These are phyloP conservation scores for Plenodomus tracheiphilus DNA, from an alignment of 2,329 filamentous ascomycete species.

Conservation along the genomic window DNA sequence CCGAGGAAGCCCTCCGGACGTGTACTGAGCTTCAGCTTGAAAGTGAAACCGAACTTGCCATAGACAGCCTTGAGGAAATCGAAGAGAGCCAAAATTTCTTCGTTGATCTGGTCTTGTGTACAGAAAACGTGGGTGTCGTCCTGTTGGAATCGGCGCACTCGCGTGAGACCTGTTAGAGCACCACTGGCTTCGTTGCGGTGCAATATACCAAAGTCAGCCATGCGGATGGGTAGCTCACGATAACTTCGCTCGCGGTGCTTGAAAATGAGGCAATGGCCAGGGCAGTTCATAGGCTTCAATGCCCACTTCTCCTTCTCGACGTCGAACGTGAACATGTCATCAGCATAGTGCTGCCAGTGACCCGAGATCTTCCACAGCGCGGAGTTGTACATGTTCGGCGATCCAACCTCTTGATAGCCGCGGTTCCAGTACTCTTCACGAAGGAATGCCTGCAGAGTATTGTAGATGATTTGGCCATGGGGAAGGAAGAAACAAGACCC, in stretches of 20 bases:
- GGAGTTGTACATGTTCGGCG: conserved; percentile 95
- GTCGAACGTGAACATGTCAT: conserved; percentile 91
- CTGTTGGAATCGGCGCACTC: conserved; percentile 92
- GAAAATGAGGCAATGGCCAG: conserved; percentile 89
- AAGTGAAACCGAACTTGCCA: conserved; percentile 82
- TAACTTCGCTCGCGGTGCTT: conserved; percentile 82
- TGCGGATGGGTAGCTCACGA: conserved; percentile 83
- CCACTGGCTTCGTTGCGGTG: conserved; percentile 96
- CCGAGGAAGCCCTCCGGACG: conserved; percentile 88
- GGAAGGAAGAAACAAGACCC: conserved; percentile 92
- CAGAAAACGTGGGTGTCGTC: conserved; percentile 98
- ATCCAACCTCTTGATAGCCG: conserved; percentile 92
- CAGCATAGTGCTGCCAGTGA: conserved; percentile 89
- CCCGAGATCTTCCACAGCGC: conserved; percentile 92
- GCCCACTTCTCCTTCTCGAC: conserved; percentile 83
- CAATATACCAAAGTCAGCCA: conserved; percentile 93
- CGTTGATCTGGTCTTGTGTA: conserved; percentile 73
- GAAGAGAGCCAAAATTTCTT: conserved; percentile 81
- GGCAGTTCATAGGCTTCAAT: conserved; percentile 98
- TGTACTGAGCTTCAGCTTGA: conserved; percentile 94
- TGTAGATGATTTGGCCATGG: conserved; percentile 91
- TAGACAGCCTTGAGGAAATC: conserved; percentile 83
- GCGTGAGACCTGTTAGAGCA: conserved; percentile 84
- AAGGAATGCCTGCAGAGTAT: conserved; percentile 79
- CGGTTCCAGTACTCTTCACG: conserved; percentile 89